phyloP scores from a whole-genome alignment of 805 yeast species.

The Ogataea sp. region DNA sequence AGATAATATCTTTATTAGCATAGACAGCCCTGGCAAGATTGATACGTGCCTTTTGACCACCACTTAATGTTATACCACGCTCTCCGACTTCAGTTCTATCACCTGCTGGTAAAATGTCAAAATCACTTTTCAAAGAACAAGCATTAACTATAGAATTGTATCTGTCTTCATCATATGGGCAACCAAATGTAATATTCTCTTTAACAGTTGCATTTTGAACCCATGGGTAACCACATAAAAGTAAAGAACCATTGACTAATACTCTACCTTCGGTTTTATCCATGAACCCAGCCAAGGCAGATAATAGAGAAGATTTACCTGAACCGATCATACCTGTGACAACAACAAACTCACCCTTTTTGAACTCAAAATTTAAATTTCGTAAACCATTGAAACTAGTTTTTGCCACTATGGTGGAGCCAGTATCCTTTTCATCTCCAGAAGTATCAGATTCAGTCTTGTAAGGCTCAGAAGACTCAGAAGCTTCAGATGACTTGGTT shows the following conservation, averaged over 20 bases:
- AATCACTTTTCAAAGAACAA: slow-evolving; percentile 62
- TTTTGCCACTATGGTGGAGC: slow-evolving; percentile 1
- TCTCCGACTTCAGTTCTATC: slow-evolving; percentile 80
- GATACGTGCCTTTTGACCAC: slow-evolving; percentile 84
- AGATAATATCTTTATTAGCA: slow-evolving; percentile 54
- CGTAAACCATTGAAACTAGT: slow-evolving; percentile 37
- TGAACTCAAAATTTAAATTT: slow-evolving; percentile 42
- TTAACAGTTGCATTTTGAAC: slow-evolving; percentile 72
- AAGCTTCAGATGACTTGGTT: slow-evolving; percentile 10
- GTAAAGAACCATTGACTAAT: slow-evolving; percentile 42
- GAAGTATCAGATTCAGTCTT: slow-evolving; percentile 4
- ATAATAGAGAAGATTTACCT: slow-evolving; percentile 69
- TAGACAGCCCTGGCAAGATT: slow-evolving; percentile 76
- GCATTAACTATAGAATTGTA: slow-evolving; percentile 50
- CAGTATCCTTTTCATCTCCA: slow-evolving; percentile 3
- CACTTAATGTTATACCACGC: slow-evolving; percentile 75
- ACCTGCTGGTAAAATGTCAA: slow-evolving; percentile 65
- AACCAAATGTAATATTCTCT: slow-evolving; percentile 68
- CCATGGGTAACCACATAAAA: slow-evolving; percentile 57
- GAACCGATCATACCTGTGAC: slow-evolving; percentile 74
- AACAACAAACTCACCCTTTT: slow-evolving; percentile 58
- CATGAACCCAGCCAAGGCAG: slow-evolving; percentile 70
- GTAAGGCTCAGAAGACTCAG: not conserved
- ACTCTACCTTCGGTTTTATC: slow-evolving; percentile 42
- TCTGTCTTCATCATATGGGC: slow-evolving; percentile 32